Evolutionary conservation across 192 early-diverging fungal species (phyloP), one percentile per base, ranked within the genome.

Genomic region (Dissophora ornata): DNA sequence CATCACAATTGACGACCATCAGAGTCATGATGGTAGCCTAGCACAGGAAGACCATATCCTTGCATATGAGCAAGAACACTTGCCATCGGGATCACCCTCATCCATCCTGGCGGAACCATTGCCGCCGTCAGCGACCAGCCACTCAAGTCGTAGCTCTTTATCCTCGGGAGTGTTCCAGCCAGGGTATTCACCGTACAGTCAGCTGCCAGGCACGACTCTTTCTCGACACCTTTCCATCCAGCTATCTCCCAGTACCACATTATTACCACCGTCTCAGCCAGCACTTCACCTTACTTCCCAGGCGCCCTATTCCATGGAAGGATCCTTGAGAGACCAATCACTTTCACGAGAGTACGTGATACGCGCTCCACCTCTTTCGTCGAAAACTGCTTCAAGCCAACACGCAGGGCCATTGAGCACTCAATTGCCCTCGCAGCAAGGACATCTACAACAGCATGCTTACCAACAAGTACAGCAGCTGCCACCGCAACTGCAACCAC

Each of bases 171-270:
- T 67, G 46, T 77, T 77, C 36, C 63, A 77, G 58, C 73, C 67
- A 32, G 73, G 73, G 0, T 77, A 77, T 24, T 57, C 73, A 21
- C 73, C 67, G 29, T 77, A 77, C 1, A 64, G 73, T 6, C 64
- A 67, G 8, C 42, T 67, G 3, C 73, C 73, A 21, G 73, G 73
- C 19, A 58, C 64, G 13, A 77, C 73, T 0, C 49, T 67, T 12
- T 67, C 73, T 11, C 57, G 73, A 42, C 73, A 77, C 19, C 64
- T 77, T 15, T 77, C 73, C 19, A 77, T 77, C 22, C 73, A 77
- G 52, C 64, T 77, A 15, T 51, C 73, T 3, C 73, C 73, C 28
- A 67, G 60, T 26, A 11, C 57, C 29, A 62, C 52, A 1, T 24
- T 77, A 18, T 36, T 77, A 21, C 73, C 73, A 2, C 73, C 73